Evolutionary conservation across 2,329 filamentous ascomycete genomes (phyloP), one percentile per base, ranked within the genome.

Genomic region (Penicillium sp.): DNA sequence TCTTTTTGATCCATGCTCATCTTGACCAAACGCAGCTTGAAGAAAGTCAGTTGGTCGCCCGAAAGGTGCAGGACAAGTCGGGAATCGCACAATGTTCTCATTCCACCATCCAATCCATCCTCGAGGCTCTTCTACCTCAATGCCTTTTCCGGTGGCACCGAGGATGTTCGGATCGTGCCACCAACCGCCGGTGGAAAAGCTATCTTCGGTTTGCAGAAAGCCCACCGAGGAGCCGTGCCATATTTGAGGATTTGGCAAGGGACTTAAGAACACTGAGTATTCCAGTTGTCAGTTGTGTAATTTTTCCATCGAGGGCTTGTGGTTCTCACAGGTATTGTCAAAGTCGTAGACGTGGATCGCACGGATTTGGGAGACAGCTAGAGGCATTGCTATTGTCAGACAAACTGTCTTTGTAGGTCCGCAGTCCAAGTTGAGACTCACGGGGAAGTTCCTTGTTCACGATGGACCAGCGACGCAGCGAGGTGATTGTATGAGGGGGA

Each of bases 71-170:
- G 41, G 38, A 38, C 52, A 48, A 21, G 36, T 53, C 43, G 31
- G 50, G 49, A 45, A 34, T 85, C 87, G 55, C 63, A 82, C 84
- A 61, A 99, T 87, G 64, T 88, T 86, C 69, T 97, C 93, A 68
- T 97, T 97, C 94, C 94, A 99, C 89, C 90, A 97, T 34, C 92
- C 92, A 53, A 89, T 79, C 93, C 93, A 99, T 9, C 84, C 92
- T 22, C 86, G 85, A 40, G 83, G 79, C 72, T 97, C 92, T 74
- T 97, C 94, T 53, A 83, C 84, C 48, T 90, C 90, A 5, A 88
- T 71, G 14, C 94, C 94, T 53, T 91, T 83, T 48, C 94, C 94
- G 1, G 92, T 96, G 2, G 92, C 87, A 10, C 88, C 85, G 22
- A 99, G 85, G 58, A 99, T 92, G 59, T 85, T 85, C 41, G 85